Percentiles rank a stretch among this genome's conserved stretches.
phyloP scores from a whole-genome alignment of 208 protist genomes.

The Entamoeba moshkovskii region DNA sequence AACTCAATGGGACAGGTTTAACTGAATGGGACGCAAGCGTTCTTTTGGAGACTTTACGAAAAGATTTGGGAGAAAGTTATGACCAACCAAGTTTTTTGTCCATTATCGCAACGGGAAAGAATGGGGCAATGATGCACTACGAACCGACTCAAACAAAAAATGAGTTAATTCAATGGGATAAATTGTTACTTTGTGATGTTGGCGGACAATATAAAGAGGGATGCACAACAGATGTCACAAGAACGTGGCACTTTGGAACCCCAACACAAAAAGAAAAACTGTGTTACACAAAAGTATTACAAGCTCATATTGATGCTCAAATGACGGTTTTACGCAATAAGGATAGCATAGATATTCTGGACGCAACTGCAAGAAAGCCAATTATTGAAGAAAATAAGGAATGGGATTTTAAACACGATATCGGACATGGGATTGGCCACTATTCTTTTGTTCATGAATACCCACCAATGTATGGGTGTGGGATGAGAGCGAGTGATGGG shows the following conservation, averaged over 20 bases:
- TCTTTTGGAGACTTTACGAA: background rate
- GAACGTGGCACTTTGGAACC: background rate
- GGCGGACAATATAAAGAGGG: background rate
- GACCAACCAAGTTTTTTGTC: background rate
- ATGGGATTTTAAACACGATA: conserved; percentile 38
- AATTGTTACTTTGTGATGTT: background rate
- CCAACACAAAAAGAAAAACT: background rate
- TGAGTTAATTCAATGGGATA: background rate
- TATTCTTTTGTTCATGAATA: conserved; percentile 39
- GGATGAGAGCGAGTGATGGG: background rate
- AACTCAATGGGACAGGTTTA: background rate
- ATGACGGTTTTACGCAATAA: background rate
- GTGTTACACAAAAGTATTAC: background rate
- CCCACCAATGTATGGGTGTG: background rate
- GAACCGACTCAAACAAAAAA: background rate
- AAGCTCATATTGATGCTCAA: background rate
- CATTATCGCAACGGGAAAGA: background rate
- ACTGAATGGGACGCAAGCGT: background rate
- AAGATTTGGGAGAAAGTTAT: background rate
- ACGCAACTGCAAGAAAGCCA: background rate
- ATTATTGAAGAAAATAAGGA: background rate
- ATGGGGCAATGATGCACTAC: conserved; percentile 13
- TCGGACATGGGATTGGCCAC: conserved; percentile 38
- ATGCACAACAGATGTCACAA: conserved; percentile 6
- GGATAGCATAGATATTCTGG: background rate